Evolutionary conservation across 2,329 filamentous ascomycete species (phyloP).

Genomic region (Fusarium caatingaense): DNA sequence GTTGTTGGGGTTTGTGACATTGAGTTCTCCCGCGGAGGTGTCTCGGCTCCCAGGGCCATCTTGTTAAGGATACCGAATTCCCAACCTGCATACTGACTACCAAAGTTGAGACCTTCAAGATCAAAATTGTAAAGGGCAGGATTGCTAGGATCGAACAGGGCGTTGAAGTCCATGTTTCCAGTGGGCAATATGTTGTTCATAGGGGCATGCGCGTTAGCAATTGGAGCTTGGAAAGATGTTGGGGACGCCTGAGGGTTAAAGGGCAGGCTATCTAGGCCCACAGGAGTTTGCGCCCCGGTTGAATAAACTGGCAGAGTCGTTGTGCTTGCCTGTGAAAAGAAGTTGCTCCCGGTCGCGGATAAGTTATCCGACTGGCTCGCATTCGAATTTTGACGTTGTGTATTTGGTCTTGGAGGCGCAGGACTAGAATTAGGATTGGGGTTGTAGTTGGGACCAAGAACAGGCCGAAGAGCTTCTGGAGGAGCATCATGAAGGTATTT

Average conservation of each 20-base stretch:
- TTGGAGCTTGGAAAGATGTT: conserved; percentile 72
- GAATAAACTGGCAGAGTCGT: conserved; percentile 65
- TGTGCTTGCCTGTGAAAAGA: conserved; percentile 61
- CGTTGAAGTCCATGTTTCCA: conserved; percentile 64
- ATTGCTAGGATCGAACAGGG: conserved; percentile 90
- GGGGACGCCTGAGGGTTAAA: conserved; percentile 79
- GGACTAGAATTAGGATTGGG: conserved; percentile 62
- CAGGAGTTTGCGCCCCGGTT: conserved; percentile 56
- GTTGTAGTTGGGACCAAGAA: conserved; percentile 78
- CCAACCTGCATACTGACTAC: conserved; percentile 93
- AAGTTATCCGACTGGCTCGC: conserved; percentile 62
- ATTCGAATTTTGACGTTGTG: conserved; percentile 60
- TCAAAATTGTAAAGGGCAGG: conserved; percentile 96
- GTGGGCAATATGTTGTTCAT: conserved; percentile 62
- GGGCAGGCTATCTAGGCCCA: conserved; percentile 59
- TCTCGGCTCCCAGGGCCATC: conserved; percentile 84
- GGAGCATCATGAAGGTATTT: conserved; percentile 99
- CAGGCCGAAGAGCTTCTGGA: conserved; percentile 87
- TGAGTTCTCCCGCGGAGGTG: conserved; percentile 74
- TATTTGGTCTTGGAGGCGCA: conserved; percentile 59
- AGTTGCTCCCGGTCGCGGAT: conserved; percentile 57
- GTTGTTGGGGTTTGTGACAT: conserved; percentile 55
- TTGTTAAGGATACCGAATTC: conserved; percentile 97
- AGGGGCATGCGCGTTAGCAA: conserved; percentile 61
- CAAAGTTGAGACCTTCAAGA: conserved; percentile 87